These are phyloP conservation scores for Arthrobotrys entomopaga DNA, from an alignment of 2,329 filamentous ascomycete species.

Conservation along the genomic window DNA sequence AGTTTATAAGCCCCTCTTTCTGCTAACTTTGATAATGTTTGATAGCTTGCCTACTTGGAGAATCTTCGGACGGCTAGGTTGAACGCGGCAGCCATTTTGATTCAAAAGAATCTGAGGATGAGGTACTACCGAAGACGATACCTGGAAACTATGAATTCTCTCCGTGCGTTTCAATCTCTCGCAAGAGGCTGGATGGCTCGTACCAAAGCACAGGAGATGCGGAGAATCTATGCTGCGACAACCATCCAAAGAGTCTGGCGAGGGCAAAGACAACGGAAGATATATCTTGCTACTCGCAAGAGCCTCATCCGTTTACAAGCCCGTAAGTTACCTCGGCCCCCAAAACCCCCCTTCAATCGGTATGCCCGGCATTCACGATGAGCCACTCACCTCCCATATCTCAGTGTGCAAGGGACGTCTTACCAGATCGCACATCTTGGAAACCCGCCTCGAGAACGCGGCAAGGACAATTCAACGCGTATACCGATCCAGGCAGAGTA, in stretches of 20 bases:
- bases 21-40: constrained; percentile 21
- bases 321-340: constrained; percentile 55
- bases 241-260: constrained; percentile 96
- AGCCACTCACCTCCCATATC: constrained; percentile 58
- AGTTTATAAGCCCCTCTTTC: neutral
- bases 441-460: constrained; percentile 91
- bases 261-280: constrained; percentile 86
- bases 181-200: constrained; percentile 81
- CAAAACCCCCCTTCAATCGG: constrained; percentile 55
- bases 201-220: constrained; percentile 79
- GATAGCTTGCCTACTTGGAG: constrained; percentile 84
- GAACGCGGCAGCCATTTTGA: constrained; percentile 95
- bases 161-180: constrained; percentile 81
- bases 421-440: constrained; percentile 88
- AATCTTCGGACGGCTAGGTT: constrained; percentile 89
- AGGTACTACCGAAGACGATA: constrained; percentile 96
- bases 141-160: constrained; percentile 82
- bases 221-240: constrained; percentile 85
- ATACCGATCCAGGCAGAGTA: constrained; percentile 74
- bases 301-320: constrained; percentile 91
- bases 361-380: constrained; percentile 54
- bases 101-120: constrained; percentile 95
- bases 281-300: constrained; percentile 79
- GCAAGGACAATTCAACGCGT: constrained; percentile 88
- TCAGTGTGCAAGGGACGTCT: constrained; percentile 80